Evolutionary conservation across 345 rosid genomes (phyloP), one percentile per base, ranked within the genome.

Genomic region (Turritis glabra): DNA sequence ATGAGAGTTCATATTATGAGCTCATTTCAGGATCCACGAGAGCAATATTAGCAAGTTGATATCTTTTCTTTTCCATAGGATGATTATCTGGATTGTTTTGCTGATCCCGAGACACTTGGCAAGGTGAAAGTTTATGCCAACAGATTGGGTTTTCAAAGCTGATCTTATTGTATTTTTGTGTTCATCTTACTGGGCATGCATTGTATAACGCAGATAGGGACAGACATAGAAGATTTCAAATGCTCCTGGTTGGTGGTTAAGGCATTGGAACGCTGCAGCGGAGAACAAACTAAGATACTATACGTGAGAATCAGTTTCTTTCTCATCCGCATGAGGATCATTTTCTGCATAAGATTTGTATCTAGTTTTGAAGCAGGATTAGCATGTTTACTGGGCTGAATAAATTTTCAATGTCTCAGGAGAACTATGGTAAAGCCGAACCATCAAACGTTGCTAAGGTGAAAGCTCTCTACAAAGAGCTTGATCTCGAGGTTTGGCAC

Each of bases 161-260:
- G 48, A 33, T 58, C 1, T 51, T 17, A 25, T 46, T 78, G 59
- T 65, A 23, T 72, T 25, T 3, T 13, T 29, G 27, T 65, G 51
- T 35, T 66, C 5, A 64, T 27, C 53, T 66, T 41, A 51, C 19
- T 23, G 40, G 12, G 40, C 38, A 48, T 71, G 54, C 9, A 51
- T 58, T 65, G 35, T 21, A 18, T 51, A 23, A 66, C n/a, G 72
- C 84, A 91, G 96, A 84, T 91, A 37, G 96, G 97, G 67, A 89
- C 96, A 17, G 97, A 91, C 79, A 91, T 89, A 52, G 91, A 87
- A 81, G 97, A 91, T 76, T 85, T 85, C 60, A 91, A 91, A 80
- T 91, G 96, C 84, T 86, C 96, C 1, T 91, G 97, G 97, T 74
- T 91, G 85, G 89, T 91, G 38, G 93, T 89, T 23, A 89, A 88